A percentile compares a stretch with the other conserved stretches of the same genome.
phyloP scores from a whole-genome alignment of 2,329 filamentous ascomycete genomes.

The Dothidotthia symphoricarpi region DNA sequence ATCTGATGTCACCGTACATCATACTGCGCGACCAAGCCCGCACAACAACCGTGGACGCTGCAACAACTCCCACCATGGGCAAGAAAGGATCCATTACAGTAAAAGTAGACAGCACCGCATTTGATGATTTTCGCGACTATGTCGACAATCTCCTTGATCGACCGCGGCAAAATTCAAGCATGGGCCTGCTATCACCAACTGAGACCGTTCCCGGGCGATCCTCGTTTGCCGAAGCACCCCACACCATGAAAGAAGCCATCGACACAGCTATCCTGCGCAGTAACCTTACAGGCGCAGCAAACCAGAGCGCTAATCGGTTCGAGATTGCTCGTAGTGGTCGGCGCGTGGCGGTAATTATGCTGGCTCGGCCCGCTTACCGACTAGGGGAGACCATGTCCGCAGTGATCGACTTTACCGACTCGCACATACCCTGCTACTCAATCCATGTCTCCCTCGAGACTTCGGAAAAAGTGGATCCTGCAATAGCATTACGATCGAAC shows the following conservation, averaged over 20 bases:
- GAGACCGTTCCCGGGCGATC: constrained; percentile 49
- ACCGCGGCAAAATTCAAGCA: constrained; percentile 34
- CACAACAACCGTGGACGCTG: constrained; percentile 38
- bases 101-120: constrained; percentile 46
- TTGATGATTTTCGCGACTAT: constrained; percentile 40
- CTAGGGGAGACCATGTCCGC: constrained; percentile 84
- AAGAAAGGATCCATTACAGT: constrained; percentile 21
- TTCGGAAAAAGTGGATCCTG: constrained; percentile 75
- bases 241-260: constrained; percentile 78
- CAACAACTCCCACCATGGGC: constrained; percentile 10
- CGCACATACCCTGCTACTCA: constrained; percentile 80
- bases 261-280: constrained; percentile 80
- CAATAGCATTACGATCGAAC: constrained; percentile 78
- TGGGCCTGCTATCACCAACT: constrained; percentile 70
- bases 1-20: constrained; percentile 92
- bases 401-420: constrained; percentile 76
- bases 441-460: constrained; percentile 83
- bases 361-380: constrained; percentile 83
- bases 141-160: constrained; percentile 50
- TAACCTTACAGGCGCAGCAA: constrained; percentile 59
- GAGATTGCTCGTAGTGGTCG: constrained; percentile 92
- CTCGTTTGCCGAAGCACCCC: constrained; percentile 57
- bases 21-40: constrained; percentile 79
- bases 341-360: constrained; percentile 84
- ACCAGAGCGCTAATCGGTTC: constrained; percentile 85